These are phyloP conservation scores for Podosphaera aphanis DNA, from an alignment of 2,329 filamentous ascomycete species.

Conservation along the genomic window DNA sequence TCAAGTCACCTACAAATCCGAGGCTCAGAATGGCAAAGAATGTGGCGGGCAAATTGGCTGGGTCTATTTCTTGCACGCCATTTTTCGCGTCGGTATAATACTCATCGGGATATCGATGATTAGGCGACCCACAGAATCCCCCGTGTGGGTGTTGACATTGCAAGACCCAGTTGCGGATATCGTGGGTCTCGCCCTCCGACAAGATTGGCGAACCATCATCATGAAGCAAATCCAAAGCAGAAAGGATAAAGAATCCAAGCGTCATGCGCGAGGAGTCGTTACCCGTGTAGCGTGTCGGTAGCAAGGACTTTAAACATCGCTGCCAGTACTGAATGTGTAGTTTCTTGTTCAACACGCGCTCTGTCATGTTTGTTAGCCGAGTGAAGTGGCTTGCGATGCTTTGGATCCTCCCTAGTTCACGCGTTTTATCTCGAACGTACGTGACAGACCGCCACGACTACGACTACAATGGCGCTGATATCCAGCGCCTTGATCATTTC, in stretches of 20 bases:
- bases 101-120: conserved; percentile 24
- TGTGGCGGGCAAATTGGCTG: conserved; percentile 68
- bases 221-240: conserved; percentile 61
- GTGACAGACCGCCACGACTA: too few species aligned
- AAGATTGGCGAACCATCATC: conserved; percentile 30
- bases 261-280: conserved; percentile 82
- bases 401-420: background rate
- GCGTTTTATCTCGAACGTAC: too few species aligned
- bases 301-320: conserved; percentile 57
- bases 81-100: conserved; percentile 17
- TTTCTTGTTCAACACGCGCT: conserved; percentile 28
- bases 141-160: conserved; percentile 64
- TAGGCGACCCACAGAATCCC: conserved; percentile 73
- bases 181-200: conserved; percentile 24
- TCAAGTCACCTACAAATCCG: conserved; percentile 33
- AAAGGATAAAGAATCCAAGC: conserved; percentile 71
- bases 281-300: conserved; percentile 64
- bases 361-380: conserved; percentile 7
- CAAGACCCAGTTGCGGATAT: conserved; percentile 55
- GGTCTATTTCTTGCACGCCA: conserved; percentile 36
- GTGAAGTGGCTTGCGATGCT: background rate
- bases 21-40: conserved; percentile 68
- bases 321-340: conserved; percentile 81
- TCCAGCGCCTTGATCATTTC: conserved; percentile 63
- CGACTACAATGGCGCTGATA: conserved; percentile 46